Conservation (phyloP, 345 rosid genomes). For the Arabidopsis arenosa region DNA sequence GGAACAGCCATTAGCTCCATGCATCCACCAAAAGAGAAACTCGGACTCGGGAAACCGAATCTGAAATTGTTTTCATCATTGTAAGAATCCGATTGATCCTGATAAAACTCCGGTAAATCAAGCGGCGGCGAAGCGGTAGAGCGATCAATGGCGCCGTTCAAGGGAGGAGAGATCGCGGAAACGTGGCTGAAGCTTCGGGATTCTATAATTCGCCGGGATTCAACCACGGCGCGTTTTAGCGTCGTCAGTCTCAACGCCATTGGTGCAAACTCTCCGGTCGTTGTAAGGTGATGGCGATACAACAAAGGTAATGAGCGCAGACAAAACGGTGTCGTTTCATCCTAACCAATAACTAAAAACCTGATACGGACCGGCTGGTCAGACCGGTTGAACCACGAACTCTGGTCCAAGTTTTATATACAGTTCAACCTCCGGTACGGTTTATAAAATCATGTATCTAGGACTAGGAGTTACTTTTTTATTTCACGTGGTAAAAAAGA, state of each 20-base stretch:
- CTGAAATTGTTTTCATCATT: constrained; percentile 23
- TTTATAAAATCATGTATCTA: not conserved
- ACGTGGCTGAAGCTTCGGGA: constrained; percentile 48
- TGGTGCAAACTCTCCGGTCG: not conserved
- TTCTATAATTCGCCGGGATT: constrained; percentile 26
- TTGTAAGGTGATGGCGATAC: not conserved
- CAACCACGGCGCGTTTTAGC: constrained; percentile 43
- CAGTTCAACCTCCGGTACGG: not conserved
- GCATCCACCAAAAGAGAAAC: constrained; percentile 53
- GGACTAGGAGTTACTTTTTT: not conserved
- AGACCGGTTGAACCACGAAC: too few relatives aligned
- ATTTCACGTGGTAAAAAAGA: not conserved
- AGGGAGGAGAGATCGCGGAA: constrained; percentile 50
- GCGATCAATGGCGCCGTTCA: constrained; percentile 37
- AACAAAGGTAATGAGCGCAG: too few relatives aligned
- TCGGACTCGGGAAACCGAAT: constrained; percentile 49
- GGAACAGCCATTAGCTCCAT: constrained; percentile 94
- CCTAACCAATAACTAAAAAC: too few relatives aligned
- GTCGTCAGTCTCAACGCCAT: constrained; percentile 59
- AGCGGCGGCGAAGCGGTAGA: constrained; percentile 36
- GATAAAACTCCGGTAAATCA: constrained; percentile 54
- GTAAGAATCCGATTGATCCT: constrained; percentile 24
- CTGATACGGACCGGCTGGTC: too few relatives aligned
- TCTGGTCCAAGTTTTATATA: too few relatives aligned
- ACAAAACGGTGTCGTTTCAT: too few relatives aligned